Evolutionary conservation across 805 yeast species (phyloP), one percentile per base, ranked within the genome.

Genomic region (Candida silvicultrix): DNA sequence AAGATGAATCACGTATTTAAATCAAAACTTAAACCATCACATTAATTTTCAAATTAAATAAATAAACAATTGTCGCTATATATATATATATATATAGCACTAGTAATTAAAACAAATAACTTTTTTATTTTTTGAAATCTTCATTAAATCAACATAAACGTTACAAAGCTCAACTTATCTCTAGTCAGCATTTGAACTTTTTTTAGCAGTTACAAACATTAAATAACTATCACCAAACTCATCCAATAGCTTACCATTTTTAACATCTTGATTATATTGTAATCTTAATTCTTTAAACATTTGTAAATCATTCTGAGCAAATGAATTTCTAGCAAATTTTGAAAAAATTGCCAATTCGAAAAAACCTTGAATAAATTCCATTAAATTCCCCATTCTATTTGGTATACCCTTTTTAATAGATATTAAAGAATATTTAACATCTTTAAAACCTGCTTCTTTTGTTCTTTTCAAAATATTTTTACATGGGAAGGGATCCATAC

Each of bases 401-500:
- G 58, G 50, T 1, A 52, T 11, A 1, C 62, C 62, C 36, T 47
- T 57, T 28, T 50, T 51, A 22, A 58, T 22, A 4, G 59, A 46
- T 0, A 59, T 18, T 4, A 58, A 47, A 1, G 59, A 41, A 37
- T 59, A 58, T 39, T 46, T 50, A 3, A 54, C 43, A 5, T 46
- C 40, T 3, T 40, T 34, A 43, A 55, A 59, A 2, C 62, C 62
- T 14, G 60, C 54, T 14, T 56, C 53, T 19, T 16, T 45, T 20
- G 58, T 23, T 22, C 56, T 42, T n/a, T 22, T 22, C 15, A 46
- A 52, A 4, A 51, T 47, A 15, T 45, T 45, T 38, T 41, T 53
- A 29, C 62, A 57, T 9, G 64, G 64, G 44, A 45, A 51, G 18
- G 61, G 62, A 43, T 59, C 62, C 15, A 57, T 48, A 0, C 54